Evolutionary conservation across 768 basidiomycete species (phyloP).

Genomic region (Collybiopsis luxurians): DNA sequence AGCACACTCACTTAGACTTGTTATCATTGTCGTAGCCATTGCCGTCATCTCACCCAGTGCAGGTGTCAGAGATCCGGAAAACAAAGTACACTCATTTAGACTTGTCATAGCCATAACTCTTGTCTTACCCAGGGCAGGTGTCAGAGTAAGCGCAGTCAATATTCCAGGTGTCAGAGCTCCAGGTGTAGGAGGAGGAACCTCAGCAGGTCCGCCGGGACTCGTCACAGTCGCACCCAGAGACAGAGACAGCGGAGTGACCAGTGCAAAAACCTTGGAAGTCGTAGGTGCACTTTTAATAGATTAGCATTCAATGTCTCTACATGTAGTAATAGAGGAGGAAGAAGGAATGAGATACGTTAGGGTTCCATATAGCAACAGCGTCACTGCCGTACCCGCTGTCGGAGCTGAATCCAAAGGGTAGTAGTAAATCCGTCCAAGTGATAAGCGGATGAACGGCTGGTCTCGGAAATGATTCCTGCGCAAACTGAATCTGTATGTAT

Average conservation of each 20-base stretch:
- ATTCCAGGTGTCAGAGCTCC: constrained; percentile 1
- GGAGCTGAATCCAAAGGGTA: constrained; percentile 50
- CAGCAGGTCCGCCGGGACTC: constrained; percentile 15
- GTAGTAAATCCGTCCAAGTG: constrained; percentile 53
- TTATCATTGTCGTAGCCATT: too few relatives aligned
- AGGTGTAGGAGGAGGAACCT: constrained; percentile 14
- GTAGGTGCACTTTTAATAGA: not conserved
- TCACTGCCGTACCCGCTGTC: constrained; percentile 62
- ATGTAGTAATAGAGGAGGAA: not conserved
- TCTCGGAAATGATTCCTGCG: constrained; percentile 27
- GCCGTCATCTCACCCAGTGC: too few relatives aligned
- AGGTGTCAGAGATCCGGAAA: too few relatives aligned
- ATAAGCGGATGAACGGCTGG: constrained; percentile 68
- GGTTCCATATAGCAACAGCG: constrained; percentile 66
- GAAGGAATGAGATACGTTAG: constrained; percentile 67
- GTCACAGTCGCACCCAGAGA: too few relatives aligned
- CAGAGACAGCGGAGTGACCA: constrained; percentile 14
- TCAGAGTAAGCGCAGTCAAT: not conserved
- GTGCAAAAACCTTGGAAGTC: not conserved
- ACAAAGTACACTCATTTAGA: too few relatives aligned
- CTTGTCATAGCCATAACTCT: too few relatives aligned
- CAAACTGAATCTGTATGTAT: constrained; percentile 53
- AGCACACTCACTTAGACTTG: too few relatives aligned
- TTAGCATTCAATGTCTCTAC: not conserved
- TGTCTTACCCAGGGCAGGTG: too few relatives aligned